phyloP scores from a whole-genome alignment of 805 yeast species.

The Pichia eremophila region DNA sequence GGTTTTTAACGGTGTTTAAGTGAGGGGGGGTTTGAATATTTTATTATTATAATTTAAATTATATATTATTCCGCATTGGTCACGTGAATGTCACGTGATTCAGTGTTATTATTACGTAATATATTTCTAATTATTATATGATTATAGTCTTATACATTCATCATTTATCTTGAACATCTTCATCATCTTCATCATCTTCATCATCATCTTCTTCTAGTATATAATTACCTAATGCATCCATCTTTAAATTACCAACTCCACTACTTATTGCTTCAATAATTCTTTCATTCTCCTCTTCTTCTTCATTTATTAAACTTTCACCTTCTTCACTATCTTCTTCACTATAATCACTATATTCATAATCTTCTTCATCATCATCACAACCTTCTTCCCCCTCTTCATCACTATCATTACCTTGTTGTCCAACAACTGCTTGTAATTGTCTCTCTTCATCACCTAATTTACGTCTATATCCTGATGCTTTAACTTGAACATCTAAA shows the following conservation, averaged over 20 bases:
- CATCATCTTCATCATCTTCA: not conserved
- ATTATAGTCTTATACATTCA: too few relatives aligned
- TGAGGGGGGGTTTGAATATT: too few relatives aligned
- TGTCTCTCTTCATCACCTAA: conserved; percentile 41
- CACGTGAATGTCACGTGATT: too few relatives aligned
- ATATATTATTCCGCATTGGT: too few relatives aligned
- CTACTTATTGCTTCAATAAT: conserved; percentile 61
- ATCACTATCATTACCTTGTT: conserved; percentile 15
- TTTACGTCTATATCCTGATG: conserved; percentile 68
- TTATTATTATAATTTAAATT: too few relatives aligned
- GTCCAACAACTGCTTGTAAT: conserved; percentile 62
- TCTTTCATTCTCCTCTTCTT: conserved; percentile 34
- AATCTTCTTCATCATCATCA: conserved; percentile 10
- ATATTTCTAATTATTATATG: too few relatives aligned
- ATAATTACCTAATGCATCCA: conserved; percentile 79
- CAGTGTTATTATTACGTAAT: too few relatives aligned
- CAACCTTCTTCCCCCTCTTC: conserved; percentile 20
- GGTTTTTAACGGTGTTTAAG: too few relatives aligned
- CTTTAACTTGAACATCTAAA: conserved; percentile 81
- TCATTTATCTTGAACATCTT: too few relatives aligned
- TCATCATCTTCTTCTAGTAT: conserved; percentile 34
- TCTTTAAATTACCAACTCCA: conserved; percentile 58
- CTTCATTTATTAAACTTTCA: conserved; percentile 29
- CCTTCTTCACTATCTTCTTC: conserved; percentile 24
- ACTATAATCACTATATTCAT: not conserved